Evolutionary conservation across 768 basidiomycete genomes (phyloP).

Genomic region (Russula earlei): DNA sequence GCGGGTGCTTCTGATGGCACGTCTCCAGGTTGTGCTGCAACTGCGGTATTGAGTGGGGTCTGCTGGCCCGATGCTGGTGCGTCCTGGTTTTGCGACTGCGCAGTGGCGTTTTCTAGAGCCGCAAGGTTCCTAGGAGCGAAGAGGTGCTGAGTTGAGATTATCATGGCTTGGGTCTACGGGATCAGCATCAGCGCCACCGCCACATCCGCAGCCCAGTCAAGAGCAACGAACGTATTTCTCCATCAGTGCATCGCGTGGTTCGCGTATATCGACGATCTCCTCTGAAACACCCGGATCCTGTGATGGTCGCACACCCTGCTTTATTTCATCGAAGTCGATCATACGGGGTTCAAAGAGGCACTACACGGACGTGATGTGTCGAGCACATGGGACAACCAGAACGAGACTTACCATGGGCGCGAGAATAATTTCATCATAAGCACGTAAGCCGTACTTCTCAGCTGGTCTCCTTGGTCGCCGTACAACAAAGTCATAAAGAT

Average conservation of each 20-base stretch:
- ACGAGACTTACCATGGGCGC: conserved; percentile 74
- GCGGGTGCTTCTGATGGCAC: conserved; percentile 17
- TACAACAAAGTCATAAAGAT: conserved; percentile 84
- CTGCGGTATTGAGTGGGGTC: conserved; percentile 18
- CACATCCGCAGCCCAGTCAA: neutral
- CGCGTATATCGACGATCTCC: conserved; percentile 44
- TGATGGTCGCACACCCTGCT: conserved; percentile 38
- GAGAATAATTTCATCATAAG: conserved; percentile 92
- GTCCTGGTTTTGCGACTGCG: conserved; percentile 2
- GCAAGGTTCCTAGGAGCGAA: conserved; percentile 26
- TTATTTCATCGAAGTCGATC: conserved; percentile 80
- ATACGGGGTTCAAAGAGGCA: conserved; percentile 90
- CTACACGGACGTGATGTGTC: conserved; percentile 33
- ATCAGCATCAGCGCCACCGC: conserved; percentile 1
- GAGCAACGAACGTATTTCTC: conserved; percentile 34
- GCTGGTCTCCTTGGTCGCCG: conserved; percentile 65
- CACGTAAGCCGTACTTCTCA: conserved; percentile 80
- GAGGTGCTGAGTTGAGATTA: conserved; percentile 81
- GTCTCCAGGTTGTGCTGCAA: conserved; percentile 13
- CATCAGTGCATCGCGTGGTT: conserved; percentile 21
- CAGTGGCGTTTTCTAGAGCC: conserved; percentile 3
- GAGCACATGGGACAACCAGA: neutral
- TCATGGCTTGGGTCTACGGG: conserved; percentile 78
- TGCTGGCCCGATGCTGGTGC: conserved; percentile 19
- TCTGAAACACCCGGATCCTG: conserved; percentile 59